Percentiles rank a stretch among this genome's conserved stretches.
Evolutionary conservation across 2,329 filamentous ascomycete species (phyloP).

Genomic region (Teratosphaeria zuluensis): DNA sequence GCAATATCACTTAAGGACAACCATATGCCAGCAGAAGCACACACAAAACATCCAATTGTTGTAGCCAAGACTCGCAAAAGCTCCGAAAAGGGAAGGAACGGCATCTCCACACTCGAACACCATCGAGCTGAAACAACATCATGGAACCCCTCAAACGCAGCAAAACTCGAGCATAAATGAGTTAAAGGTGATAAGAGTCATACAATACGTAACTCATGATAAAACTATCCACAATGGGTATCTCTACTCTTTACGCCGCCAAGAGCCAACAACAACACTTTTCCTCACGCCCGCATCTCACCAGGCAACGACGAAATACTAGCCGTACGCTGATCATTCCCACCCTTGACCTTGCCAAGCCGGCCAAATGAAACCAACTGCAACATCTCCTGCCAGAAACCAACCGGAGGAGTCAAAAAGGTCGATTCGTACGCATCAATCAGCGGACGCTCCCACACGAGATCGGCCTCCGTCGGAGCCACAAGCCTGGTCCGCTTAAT

Average conservation of each 20-base stretch:
- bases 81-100: too few species aligned
- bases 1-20: too few species aligned
- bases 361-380: constrained; percentile 32
- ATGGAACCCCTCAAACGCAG: too few species aligned
- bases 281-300: not conserved
- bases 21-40: too few species aligned
- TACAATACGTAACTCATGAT: not conserved
- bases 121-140: too few species aligned
- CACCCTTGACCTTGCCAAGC: constrained; percentile 15
- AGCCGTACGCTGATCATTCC: constrained; percentile 9
- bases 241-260: not conserved
- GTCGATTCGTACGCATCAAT: constrained; percentile 50
- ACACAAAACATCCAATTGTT: too few species aligned
- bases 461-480: constrained; percentile 45
- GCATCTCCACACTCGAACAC: too few species aligned
- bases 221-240: not conserved
- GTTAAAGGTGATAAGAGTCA: too few species aligned
- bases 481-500: constrained; percentile 50
- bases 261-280: not conserved
- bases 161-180: too few species aligned
- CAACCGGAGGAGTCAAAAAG: constrained; percentile 39
- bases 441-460: constrained; percentile 53
- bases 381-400: constrained; percentile 48
- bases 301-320: not conserved
- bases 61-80: too few species aligned